phyloP scores from a whole-genome alignment of 306 rosid species.

The Acacia confusa region DNA sequence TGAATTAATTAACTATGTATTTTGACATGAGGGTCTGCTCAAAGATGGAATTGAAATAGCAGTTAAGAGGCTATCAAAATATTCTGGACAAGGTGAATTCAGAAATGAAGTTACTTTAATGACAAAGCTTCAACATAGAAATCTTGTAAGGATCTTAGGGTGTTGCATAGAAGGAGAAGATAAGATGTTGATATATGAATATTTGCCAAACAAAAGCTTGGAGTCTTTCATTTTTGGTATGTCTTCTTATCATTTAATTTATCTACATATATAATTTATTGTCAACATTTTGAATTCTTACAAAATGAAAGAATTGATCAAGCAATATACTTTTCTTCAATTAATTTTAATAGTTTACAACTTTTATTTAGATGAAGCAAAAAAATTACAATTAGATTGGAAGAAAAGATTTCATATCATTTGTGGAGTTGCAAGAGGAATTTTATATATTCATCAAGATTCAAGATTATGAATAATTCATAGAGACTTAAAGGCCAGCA shows the following conservation, averaged over 20 bases:
- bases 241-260: conserved; percentile 7
- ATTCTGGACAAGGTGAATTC: neutral
- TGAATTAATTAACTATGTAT: neutral
- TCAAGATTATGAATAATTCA: neutral
- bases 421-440: neutral
- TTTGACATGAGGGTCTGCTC: conserved; percentile 34
- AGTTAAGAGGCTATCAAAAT: neutral
- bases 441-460: neutral
- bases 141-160: conserved; percentile 27
- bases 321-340: neutral
- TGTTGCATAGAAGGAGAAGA: conserved; percentile 25
- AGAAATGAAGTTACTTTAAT: neutral
- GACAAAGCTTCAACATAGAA: neutral
- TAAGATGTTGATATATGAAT: conserved; percentile 66
- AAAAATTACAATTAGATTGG: neutral
- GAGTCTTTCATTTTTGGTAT: conserved; percentile 54
- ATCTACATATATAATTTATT: neutral
- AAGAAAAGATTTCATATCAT: neutral
- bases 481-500: neutral
- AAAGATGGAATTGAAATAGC: conserved; percentile 20
- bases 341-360: neutral
- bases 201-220: conserved; percentile 63
- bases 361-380: conserved; percentile 12
- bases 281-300: too few species aligned
- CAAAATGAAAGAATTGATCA: neutral